These are phyloP conservation scores for Hyaloperonospora arabidopsidis DNA, from an alignment of 352 stramenopile species.

Conservation along the genomic window DNA sequence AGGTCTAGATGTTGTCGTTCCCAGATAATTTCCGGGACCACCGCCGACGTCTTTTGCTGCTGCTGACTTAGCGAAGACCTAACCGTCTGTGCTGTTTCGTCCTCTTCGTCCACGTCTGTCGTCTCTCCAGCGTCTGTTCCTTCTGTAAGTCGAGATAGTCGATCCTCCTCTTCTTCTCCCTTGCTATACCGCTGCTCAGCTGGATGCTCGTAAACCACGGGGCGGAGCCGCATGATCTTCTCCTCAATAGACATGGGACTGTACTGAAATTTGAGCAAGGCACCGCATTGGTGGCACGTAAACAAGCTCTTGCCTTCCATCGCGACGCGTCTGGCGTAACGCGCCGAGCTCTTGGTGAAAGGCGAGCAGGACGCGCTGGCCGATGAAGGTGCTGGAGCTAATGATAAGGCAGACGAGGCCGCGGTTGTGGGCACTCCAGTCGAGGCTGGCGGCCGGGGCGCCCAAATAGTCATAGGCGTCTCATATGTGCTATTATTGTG, in stretches of 20 bases:
- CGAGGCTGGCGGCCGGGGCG: slow-evolving; percentile 20
- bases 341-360: slow-evolving; percentile 19
- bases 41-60: slow-evolving; percentile 22
- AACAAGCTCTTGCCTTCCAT: slow-evolving; percentile 77
- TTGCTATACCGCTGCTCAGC: slow-evolving; percentile 19
- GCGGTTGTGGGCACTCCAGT: slow-evolving; percentile 3
- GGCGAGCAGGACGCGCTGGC: slow-evolving; percentile 22
- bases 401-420: not conserved
- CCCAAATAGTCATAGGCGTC: slow-evolving; percentile 24
- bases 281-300: slow-evolving; percentile 61
- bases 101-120: slow-evolving; percentile 33
- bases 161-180: slow-evolving; percentile 20
- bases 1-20: slow-evolving; percentile 34
- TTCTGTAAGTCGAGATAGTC: slow-evolving; percentile 26
- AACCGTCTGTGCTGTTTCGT: slow-evolving; percentile 16
- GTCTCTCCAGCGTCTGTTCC: slow-evolving; percentile 21
- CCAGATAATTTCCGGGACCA: slow-evolving; percentile 51
- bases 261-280: slow-evolving; percentile 64
- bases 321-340: slow-evolving; percentile 24
- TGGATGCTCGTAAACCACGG: slow-evolving; percentile 34
- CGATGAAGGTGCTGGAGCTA: slow-evolving; percentile 20
- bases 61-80: slow-evolving; percentile 24
- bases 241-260: slow-evolving; percentile 57
- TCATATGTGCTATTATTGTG: slow-evolving; percentile 22
- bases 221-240: slow-evolving; percentile 46